Percentiles rank a stretch among this genome's conserved stretches.
These are phyloP conservation scores for Sclerotinia nivalis DNA, from an alignment of 2,329 filamentous ascomycete species.

Conservation along the genomic window DNA sequence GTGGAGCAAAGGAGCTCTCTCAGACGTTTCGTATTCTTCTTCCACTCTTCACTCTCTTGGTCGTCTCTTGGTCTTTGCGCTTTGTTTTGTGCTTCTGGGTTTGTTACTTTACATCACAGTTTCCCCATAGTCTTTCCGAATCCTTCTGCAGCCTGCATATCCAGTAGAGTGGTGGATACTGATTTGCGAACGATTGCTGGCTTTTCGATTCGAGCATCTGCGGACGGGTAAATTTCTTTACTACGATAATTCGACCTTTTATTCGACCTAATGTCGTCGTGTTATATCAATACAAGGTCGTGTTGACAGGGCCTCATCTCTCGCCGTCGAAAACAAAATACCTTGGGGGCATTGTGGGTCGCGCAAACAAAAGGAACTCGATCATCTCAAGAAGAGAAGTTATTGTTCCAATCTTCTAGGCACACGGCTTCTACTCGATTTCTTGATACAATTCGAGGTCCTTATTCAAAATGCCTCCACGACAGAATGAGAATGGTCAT, in stretches of 20 bases:
- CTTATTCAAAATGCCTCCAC: conserved; percentile 32
- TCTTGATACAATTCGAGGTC: conserved; percentile 25
- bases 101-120: conserved; percentile 25
- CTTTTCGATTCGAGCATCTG: conserved; percentile 28
- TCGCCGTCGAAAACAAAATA: conserved; percentile 12
- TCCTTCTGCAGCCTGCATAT: conserved; percentile 18
- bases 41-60: conserved; percentile 35
- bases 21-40: conserved; percentile 34
- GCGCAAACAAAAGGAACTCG: conserved; percentile 26
- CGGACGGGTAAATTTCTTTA: conserved; percentile 11
- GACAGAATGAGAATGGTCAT: conserved; percentile 22
- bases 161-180: conserved; percentile 17
- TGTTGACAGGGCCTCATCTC: conserved; percentile 34
- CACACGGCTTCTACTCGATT: conserved; percentile 20
- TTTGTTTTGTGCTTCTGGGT: conserved; percentile 9
- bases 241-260: conserved; percentile 23
- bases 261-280: conserved; percentile 36
- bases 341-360: conserved; percentile 32
- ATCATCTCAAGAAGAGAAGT: conserved; percentile 18
- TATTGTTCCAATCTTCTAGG: conserved; percentile 23
- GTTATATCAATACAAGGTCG: conserved; percentile 30
- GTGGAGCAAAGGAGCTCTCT: conserved; percentile 23
- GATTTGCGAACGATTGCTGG: conserved; percentile 23
- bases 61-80: conserved; percentile 27
- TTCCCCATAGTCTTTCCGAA: conserved; percentile 25